A percentile compares a stretch with the other conserved stretches of the same genome.
Conservation (phyloP, 2,329 filamentous ascomycete genomes). For the Emmonsiellopsis sp. region DNA sequence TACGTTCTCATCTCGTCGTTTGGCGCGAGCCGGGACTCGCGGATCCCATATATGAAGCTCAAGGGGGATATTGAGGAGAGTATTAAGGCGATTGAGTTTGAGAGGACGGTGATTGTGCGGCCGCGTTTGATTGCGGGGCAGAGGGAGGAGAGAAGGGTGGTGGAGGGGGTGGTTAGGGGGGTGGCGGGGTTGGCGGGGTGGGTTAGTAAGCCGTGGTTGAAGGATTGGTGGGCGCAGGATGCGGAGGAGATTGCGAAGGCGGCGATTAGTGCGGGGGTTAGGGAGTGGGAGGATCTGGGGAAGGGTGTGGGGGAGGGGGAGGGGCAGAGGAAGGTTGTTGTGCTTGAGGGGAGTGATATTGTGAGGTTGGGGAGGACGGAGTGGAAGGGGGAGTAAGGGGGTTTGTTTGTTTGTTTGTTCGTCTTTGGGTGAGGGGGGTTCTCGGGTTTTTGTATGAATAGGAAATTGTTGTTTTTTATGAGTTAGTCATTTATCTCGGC, state of each 20-base stretch:
- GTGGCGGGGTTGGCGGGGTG: slow-evolving; percentile 48
- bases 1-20: slow-evolving; percentile 66
- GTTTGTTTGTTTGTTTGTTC: not conserved
- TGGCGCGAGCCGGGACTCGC: slow-evolving; percentile 43
- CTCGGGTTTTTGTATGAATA: too few species aligned
- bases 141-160: slow-evolving; percentile 51
- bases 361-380: slow-evolving; percentile 20
- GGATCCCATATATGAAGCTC: slow-evolving; percentile 55
- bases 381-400: slow-evolving; percentile 11
- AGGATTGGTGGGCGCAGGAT: slow-evolving; percentile 65
- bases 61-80: slow-evolving; percentile 80
- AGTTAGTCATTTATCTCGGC: too few species aligned
- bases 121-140: slow-evolving; percentile 69
- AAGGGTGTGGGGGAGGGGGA: slow-evolving; percentile 24
- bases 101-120: slow-evolving; percentile 62
- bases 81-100: slow-evolving; percentile 62
- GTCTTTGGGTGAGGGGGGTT: too few species aligned
- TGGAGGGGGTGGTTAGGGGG: slow-evolving; percentile 48
- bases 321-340: slow-evolving; percentile 32
- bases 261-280: slow-evolving; percentile 28
- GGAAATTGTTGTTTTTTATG: too few species aligned
- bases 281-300: slow-evolving; percentile 21
- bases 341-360: slow-evolving; percentile 29
- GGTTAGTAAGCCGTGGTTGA: slow-evolving; percentile 42
- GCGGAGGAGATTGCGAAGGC: slow-evolving; percentile 28